phyloP scores from a whole-genome alignment of 805 yeast species.

The Isabelozyma gotoi region DNA sequence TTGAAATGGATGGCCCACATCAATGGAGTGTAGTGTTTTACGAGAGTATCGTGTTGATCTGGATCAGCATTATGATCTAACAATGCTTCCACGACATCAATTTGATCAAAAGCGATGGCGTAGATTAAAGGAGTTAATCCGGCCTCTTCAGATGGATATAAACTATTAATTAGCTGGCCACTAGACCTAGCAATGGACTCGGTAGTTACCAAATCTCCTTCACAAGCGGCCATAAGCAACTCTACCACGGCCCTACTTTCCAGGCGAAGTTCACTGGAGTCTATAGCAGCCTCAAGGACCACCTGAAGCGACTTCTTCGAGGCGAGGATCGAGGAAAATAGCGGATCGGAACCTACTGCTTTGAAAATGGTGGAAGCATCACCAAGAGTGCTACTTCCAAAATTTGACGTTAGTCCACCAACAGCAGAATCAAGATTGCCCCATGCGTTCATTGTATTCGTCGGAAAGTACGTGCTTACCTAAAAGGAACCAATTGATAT shows the following conservation, averaged over 20 bases:
- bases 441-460: constrained; percentile 4
- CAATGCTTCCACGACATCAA: constrained; percentile 46
- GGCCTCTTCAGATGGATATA: constrained; percentile 22
- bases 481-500: too few relatives aligned
- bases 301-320: constrained; percentile 27
- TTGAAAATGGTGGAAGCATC: background rate
- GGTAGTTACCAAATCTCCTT: constrained; percentile 36
- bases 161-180: constrained; percentile 18
- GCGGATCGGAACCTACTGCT: constrained; percentile 21
- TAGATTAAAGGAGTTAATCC: constrained; percentile 43
- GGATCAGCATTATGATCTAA: constrained; percentile 47
- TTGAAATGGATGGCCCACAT: constrained; percentile 85
- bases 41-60: constrained; percentile 48
- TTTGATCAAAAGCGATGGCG: constrained; percentile 55
- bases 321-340: constrained; percentile 21
- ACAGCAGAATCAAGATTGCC: background rate
- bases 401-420: background rate
- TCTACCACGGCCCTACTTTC: constrained; percentile 14
- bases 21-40: constrained; percentile 59
- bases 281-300: constrained; percentile 11
- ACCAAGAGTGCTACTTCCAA: background rate
- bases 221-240: constrained; percentile 32
- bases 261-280: background rate
- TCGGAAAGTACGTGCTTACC: too few relatives aligned
- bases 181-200: constrained; percentile 23